Percentiles rank a stretch among this genome's conserved stretches.
Evolutionary conservation across 129 eudicot genomes (phyloP).

Genomic region (Flaveria ramosissima): DNA sequence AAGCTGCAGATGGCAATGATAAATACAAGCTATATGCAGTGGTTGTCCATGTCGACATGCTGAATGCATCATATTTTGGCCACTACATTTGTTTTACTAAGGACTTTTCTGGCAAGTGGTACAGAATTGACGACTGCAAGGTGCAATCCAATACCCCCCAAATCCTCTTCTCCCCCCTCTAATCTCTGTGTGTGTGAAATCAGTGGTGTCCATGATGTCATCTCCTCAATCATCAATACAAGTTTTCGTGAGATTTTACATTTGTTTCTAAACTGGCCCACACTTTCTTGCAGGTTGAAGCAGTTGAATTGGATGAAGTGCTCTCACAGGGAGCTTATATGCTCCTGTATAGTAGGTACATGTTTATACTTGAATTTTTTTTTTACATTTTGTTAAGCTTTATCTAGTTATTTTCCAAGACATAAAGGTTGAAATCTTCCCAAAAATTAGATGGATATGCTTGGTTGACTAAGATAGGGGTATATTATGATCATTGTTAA

Average conservation of each 20-base stretch:
- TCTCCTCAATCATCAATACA: background rate
- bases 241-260: conserved; percentile 6
- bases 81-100: conserved; percentile 83
- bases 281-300: conserved; percentile 52
- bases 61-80: conserved; percentile 93
- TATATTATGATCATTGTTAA: background rate
- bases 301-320: conserved; percentile 87
- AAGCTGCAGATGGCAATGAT: conserved; percentile 52
- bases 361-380: background rate
- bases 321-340: conserved; percentile 95
- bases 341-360: conserved; percentile 92
- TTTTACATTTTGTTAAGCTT: background rate
- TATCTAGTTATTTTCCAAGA: background rate
- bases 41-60: conserved; percentile 92
- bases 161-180: too few relatives aligned
- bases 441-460: background rate
- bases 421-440: background rate
- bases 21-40: conserved; percentile 78
- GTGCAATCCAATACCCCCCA: conserved; percentile 49
- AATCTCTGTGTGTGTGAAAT: background rate
- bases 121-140: conserved; percentile 86
- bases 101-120: conserved; percentile 87
- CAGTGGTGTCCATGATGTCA: background rate
- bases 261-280: conserved; percentile 12
- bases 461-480: background rate